A percentile compares a stretch with the other conserved stretches of the same genome.
phyloP scores from a whole-genome alignment of 805 yeast genomes.

The Candida suzukii region DNA sequence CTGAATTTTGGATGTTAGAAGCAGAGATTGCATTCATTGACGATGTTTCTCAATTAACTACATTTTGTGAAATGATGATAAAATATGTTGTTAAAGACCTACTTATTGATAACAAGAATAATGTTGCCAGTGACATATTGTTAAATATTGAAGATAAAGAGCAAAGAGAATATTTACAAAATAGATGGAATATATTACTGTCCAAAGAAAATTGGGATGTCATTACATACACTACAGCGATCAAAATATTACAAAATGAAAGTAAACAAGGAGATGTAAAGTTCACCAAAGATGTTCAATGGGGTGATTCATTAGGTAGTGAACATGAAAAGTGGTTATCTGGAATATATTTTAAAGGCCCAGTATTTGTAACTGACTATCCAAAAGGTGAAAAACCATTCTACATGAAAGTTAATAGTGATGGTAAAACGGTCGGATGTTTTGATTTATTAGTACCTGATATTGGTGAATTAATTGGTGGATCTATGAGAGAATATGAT shows the following conservation, averaged over 20 bases:
- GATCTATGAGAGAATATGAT: conserved; percentile 81
- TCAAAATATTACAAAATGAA: conserved; percentile 37
- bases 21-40: conserved; percentile 73
- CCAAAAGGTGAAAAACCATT: conserved; percentile 80
- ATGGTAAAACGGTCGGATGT: conserved; percentile 68
- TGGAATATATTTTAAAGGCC: conserved; percentile 54
- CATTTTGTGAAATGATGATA: conserved; percentile 65
- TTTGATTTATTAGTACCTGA: conserved; percentile 86
- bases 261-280: conserved; percentile 24
- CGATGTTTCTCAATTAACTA: conserved; percentile 52
- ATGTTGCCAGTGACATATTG: conserved; percentile 22
- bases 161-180: conserved; percentile 27
- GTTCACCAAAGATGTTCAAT: conserved; percentile 39
- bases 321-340: conserved; percentile 94
- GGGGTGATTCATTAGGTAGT: conserved; percentile 72
- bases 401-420: conserved; percentile 66
- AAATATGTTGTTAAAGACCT: conserved; percentile 36
- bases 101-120: conserved; percentile 17
- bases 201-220: conserved; percentile 49
- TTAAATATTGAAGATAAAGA: conserved; percentile 31
- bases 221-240: conserved; percentile 72
- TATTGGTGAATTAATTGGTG: conserved; percentile 92
- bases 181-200: conserved; percentile 57
- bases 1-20: conserved; percentile 98
- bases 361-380: conserved; percentile 86